Conservation (phyloP, 1,284 basidiomycete species). For the Sanguinoderma infundibulare region DNA sequence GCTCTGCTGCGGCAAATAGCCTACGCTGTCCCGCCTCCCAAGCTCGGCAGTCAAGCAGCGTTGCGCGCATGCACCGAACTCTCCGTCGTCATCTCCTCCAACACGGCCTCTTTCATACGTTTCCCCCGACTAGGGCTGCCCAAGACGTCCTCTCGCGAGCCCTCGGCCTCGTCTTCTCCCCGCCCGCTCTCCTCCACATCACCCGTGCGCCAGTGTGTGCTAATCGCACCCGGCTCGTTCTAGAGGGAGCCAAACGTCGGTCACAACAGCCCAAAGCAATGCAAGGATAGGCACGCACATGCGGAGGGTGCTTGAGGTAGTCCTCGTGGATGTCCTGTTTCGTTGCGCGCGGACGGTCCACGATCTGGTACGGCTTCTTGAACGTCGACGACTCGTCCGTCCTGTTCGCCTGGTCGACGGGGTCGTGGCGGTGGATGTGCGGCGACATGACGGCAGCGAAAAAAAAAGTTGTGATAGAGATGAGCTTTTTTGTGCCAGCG, state of each 20-base stretch:
- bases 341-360: slow-evolving; percentile 34
- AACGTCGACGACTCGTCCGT: slow-evolving; percentile 30
- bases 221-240: slow-evolving; percentile 16
- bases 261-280: background rate
- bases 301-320: slow-evolving; percentile 37
- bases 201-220: slow-evolving; percentile 8
- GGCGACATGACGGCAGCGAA: too few species aligned
- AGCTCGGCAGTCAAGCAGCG: slow-evolving; percentile 3
- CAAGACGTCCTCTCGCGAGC: slow-evolving; percentile 26
- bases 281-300: slow-evolving; percentile 24
- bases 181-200: slow-evolving; percentile 25
- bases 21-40: background rate
- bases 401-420: slow-evolving; percentile 15
- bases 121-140: slow-evolving; percentile 24
- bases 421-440: slow-evolving; percentile 19
- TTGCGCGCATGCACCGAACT: slow-evolving; percentile 26
- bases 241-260: background rate
- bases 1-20: background rate
- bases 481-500: too few species aligned
- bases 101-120: slow-evolving; percentile 16
- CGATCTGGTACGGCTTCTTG: slow-evolving; percentile 38
- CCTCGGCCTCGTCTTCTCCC: slow-evolving; percentile 19
- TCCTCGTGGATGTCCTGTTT: slow-evolving; percentile 41
- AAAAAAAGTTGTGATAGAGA: too few species aligned
- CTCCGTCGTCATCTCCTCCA: slow-evolving; percentile 21